Evolutionary conservation across 805 yeast genomes (phyloP).

Genomic region (Candida sonorensis): DNA sequence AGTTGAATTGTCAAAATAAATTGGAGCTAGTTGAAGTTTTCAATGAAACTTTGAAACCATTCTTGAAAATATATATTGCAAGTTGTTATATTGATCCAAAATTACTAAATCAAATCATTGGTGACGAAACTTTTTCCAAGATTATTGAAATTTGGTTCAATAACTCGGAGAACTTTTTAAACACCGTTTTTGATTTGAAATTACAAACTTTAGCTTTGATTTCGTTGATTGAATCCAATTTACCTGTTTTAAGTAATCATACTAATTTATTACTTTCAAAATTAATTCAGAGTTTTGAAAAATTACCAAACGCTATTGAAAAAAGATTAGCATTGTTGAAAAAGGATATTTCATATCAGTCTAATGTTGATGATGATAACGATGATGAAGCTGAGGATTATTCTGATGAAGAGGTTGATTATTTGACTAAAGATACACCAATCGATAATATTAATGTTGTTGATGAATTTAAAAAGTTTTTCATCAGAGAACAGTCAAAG

Average conservation of each 20-base stretch:
- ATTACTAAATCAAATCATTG: constrained; percentile 31
- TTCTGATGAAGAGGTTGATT: constrained; percentile 24
- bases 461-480: constrained; percentile 23
- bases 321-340: constrained; percentile 38
- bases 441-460: constrained; percentile 27
- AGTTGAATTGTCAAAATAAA: constrained; percentile 24
- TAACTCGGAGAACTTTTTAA: constrained; percentile 35
- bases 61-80: constrained; percentile 37
- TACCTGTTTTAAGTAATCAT: constrained; percentile 18
- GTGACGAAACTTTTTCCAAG: constrained; percentile 30
- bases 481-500: constrained; percentile 11
- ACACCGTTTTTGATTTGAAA: constrained; percentile 50
- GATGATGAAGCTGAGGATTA: constrained; percentile 11
- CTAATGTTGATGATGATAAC: background rate
- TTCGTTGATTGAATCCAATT: constrained; percentile 32
- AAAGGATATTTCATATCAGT: constrained; percentile 28
- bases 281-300: constrained; percentile 34
- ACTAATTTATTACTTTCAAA: constrained; percentile 23
- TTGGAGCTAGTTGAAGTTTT: constrained; percentile 13
- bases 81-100: constrained; percentile 33
- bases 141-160: constrained; percentile 44
- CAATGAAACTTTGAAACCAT: constrained; percentile 14
- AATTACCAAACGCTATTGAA: constrained; percentile 42
- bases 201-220: constrained; percentile 43
- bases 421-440: constrained; percentile 25